These are phyloP conservation scores for Selaginella moellendorffii DNA, from an alignment of 75 land plant species.

Conservation along the genomic window DNA sequence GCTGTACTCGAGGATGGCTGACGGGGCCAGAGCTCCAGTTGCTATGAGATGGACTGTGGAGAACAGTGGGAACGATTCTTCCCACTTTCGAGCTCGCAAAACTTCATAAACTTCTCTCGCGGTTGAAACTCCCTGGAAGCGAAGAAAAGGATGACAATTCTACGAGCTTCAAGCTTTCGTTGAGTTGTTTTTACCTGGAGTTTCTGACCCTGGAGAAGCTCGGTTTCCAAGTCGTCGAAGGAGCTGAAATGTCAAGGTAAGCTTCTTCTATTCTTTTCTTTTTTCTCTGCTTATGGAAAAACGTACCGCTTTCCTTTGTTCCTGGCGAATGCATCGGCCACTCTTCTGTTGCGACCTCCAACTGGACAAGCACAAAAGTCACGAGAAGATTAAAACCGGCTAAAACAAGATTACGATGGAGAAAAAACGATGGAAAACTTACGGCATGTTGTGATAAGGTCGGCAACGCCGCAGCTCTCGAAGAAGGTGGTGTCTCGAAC, in stretches of 20 bases:
- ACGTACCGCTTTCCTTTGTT: slow-evolving; percentile 58
- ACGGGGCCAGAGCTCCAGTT: slow-evolving; percentile 39
- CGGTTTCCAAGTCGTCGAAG: slow-evolving; percentile 80
- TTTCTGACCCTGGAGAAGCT: slow-evolving; percentile 80
- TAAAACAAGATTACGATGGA: no score
- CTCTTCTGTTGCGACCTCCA: slow-evolving; percentile 88
- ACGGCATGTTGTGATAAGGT: slow-evolving; percentile 84
- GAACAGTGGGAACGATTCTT: slow-evolving; percentile 62
- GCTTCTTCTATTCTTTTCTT: no score
- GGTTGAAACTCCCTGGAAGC: slow-evolving; percentile 59
- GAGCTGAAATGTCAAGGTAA: slow-evolving; percentile 39
- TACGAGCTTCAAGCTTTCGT: not conserved
- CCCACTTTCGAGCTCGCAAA: slow-evolving; percentile 48
- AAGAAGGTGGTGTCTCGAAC: slow-evolving; percentile 71
- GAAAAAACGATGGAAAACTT: slow-evolving; percentile 14
- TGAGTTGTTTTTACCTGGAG: slow-evolving; percentile 44
- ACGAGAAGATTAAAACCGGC: not conserved
- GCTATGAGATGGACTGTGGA: slow-evolving; percentile 61
- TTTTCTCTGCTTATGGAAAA: not conserved
- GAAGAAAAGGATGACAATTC: not conserved
- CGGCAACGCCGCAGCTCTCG: slow-evolving; percentile 91
- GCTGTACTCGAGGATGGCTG: slow-evolving; percentile 47
- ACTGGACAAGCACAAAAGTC: slow-evolving; percentile 25
- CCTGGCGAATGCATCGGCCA: slow-evolving; percentile 83
- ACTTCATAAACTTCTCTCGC: slow-evolving; percentile 71